Evolutionary conservation across 2,329 filamentous ascomycete genomes (phyloP).

Genomic region (Phaeosphaeria sp.): DNA sequence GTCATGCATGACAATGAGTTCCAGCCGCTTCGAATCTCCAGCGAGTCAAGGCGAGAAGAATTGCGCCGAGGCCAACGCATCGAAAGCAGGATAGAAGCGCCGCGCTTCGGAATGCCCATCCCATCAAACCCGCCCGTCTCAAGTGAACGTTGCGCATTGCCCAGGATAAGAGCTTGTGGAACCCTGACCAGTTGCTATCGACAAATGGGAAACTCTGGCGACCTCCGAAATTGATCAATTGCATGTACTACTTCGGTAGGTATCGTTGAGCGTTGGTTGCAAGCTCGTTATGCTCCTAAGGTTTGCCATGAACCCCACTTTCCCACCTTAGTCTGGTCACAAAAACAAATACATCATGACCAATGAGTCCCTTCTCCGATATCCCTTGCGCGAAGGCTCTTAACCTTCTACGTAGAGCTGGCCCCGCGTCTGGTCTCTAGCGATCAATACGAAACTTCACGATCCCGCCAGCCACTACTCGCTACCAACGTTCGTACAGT

Average conservation of each 20-base stretch:
- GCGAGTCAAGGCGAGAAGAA: not conserved
- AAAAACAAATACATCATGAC: not conserved
- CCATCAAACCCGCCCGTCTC: not conserved
- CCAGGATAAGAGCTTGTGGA: not conserved
- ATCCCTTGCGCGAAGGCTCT: not conserved
- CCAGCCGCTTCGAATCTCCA: not conserved
- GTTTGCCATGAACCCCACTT: not conserved
- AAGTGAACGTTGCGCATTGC: not conserved
- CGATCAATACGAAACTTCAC: not conserved
- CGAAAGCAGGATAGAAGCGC: not conserved
- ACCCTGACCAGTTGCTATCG: not conserved
- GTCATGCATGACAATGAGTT: not conserved
- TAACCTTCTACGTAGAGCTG: not conserved
- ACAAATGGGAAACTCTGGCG: constrained; percentile 2
- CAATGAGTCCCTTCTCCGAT: not conserved
- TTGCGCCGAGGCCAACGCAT: not conserved
- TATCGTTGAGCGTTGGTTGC: not conserved
- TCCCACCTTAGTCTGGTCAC: not conserved
- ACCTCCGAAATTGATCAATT: not conserved
- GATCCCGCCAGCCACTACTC: not conserved
- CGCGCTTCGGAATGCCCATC: not conserved
- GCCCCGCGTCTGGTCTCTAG: not conserved
- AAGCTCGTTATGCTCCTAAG: not conserved
- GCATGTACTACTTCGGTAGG: not conserved
- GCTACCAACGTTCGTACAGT: too few species aligned